These are phyloP conservation scores for Backusella mclennaniae DNA, from an alignment of 192 early-diverging fungal species.

Conservation along the genomic window DNA sequence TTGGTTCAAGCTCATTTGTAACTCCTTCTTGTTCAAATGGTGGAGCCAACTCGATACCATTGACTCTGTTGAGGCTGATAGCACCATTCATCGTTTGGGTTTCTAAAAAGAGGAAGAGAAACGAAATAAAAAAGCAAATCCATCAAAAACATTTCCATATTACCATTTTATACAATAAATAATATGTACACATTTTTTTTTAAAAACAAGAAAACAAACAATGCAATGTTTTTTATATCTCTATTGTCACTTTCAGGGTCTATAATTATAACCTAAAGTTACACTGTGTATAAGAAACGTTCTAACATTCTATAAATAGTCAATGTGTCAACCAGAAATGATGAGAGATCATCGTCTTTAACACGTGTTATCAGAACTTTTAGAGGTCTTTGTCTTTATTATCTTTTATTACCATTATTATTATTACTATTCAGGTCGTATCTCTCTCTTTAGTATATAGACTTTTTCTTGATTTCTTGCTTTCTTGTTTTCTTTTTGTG, in stretches of 20 bases:
- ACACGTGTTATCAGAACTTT: not conserved
- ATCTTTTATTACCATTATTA: not conserved
- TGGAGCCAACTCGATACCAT: slow-evolving; percentile 85
- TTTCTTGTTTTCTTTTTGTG: not conserved
- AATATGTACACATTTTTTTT: not conserved
- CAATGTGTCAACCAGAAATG: not conserved
- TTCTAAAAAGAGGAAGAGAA: slow-evolving; percentile 15
- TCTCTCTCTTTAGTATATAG: not conserved
- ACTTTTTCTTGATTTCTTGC: not conserved
- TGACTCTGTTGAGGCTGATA: slow-evolving; percentile 53
- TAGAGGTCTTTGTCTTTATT: not conserved
- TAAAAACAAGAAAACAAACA: not conserved
- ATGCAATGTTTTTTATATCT: not conserved
- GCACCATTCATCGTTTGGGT: slow-evolving; percentile 68
- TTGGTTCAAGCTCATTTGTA: slow-evolving; percentile 94
- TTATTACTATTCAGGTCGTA: not conserved
- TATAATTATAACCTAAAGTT: not conserved
- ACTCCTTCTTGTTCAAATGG: slow-evolving; percentile 94
- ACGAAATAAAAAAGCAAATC: not conserved
- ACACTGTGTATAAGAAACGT: slow-evolving; percentile 1
- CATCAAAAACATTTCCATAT: not conserved
- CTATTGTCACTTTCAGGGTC: not conserved
- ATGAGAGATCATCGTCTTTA: slow-evolving; percentile 8
- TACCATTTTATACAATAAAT: slow-evolving; percentile 1
- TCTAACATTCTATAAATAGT: slow-evolving; percentile 2